phyloP scores from a whole-genome alignment of 441 rosid genomes.

The Aleurites moluccanus region DNA sequence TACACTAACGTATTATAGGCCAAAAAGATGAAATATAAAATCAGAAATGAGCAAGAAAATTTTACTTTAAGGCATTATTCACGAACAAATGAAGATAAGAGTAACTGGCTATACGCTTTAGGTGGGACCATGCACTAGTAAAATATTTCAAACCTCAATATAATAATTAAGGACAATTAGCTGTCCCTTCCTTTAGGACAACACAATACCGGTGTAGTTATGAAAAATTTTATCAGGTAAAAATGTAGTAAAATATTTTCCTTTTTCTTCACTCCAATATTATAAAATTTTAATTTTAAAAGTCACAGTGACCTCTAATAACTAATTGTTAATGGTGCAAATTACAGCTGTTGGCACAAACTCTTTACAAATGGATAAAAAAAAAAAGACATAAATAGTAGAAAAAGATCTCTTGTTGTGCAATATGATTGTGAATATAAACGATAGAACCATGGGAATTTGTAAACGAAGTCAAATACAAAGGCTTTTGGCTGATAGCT shows the following conservation, averaged over 20 bases:
- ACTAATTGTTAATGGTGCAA: neutral
- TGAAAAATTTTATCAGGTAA: neutral
- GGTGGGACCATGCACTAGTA: neutral
- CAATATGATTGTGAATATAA: neutral
- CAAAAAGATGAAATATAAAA: neutral
- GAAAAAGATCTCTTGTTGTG: neutral
- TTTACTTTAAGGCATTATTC: neutral
- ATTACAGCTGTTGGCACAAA: neutral
- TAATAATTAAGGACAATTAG: neutral
- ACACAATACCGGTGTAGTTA: neutral
- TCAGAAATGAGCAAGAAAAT: neutral
- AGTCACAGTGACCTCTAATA: neutral
- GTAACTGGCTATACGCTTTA: neutral
- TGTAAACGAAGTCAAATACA: neutral
- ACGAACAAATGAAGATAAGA: neutral
- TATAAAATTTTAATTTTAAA: neutral
- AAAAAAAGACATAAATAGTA: neutral
- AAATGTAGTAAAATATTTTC: neutral
- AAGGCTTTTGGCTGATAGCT: neutral
- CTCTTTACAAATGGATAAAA: neutral
- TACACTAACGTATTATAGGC: slow-evolving; percentile 14
- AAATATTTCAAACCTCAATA: neutral
- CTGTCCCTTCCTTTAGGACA: neutral
- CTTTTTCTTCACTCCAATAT: neutral
- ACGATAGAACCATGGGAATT: neutral